Evolutionary conservation across 805 yeast species (phyloP).

Genomic region (Saturnispora silvae): DNA sequence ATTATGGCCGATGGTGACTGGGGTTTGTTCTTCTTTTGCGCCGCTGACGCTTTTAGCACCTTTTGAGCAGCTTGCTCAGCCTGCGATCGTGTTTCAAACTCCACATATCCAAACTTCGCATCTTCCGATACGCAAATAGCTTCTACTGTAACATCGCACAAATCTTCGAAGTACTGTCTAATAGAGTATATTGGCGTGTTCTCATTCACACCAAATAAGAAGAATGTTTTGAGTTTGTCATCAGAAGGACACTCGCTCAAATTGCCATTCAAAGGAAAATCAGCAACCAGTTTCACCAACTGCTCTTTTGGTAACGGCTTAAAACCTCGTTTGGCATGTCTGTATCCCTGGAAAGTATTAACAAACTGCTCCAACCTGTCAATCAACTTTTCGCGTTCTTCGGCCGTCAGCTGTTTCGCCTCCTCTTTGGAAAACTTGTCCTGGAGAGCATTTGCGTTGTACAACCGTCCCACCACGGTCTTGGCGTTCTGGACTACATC

Average conservation of each 20-base stretch:
- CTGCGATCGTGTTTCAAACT: slow-evolving; percentile 35
- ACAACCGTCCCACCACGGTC: slow-evolving; percentile 37
- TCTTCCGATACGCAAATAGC: slow-evolving; percentile 41
- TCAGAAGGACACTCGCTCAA: slow-evolving; percentile 32
- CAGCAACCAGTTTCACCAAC: slow-evolving; percentile 40
- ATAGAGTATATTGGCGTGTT: slow-evolving; percentile 56
- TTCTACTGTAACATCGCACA: slow-evolving; percentile 24
- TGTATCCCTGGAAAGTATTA: slow-evolving; percentile 1
- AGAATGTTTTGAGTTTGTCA: slow-evolving; percentile 42
- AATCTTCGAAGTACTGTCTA: slow-evolving; percentile 34
- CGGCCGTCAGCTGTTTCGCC: slow-evolving; percentile 12
- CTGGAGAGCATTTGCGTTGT: slow-evolving; percentile 40
- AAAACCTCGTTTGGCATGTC: background rate
- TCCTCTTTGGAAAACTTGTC: slow-evolving; percentile 17
- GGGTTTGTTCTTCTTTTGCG: background rate
- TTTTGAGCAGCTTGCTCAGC: slow-evolving; percentile 38
- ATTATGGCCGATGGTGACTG: slow-evolving; percentile 23
- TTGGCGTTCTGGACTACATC: slow-evolving; percentile 38
- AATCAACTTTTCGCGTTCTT: slow-evolving; percentile 8
- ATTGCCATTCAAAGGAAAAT: slow-evolving; percentile 63
- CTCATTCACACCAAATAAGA: slow-evolving; percentile 64
- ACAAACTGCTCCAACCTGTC: slow-evolving; percentile 4
- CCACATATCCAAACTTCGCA: slow-evolving; percentile 55
- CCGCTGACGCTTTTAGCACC: slow-evolving; percentile 14
- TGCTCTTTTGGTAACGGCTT: slow-evolving; percentile 28